Evolutionary conservation across 202 grass and related monocot genomes (phyloP).

Genomic region (Musa balbisiana): DNA sequence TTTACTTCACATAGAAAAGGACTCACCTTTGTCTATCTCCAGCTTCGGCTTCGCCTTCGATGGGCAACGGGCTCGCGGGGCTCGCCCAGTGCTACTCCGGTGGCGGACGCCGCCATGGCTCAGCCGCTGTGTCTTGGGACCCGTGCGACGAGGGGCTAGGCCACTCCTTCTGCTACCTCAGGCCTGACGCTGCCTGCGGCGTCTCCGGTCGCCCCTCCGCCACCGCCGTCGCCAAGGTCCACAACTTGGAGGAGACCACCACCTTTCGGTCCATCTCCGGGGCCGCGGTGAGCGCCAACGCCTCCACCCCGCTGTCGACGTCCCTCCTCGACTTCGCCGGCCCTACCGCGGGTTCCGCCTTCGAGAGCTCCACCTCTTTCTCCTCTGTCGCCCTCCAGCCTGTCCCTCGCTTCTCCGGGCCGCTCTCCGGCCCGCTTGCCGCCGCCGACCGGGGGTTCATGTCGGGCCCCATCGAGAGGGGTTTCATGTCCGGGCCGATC

Average conservation of each 20-base stretch:
- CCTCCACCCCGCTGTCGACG: constrained; percentile 31
- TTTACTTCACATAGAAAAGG: neutral
- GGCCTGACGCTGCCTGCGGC: constrained; percentile 1
- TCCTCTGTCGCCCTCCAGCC: constrained; percentile 42
- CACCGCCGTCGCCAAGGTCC: neutral
- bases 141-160: constrained; percentile 44
- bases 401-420: constrained; percentile 18
- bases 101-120: constrained; percentile 3
- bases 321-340: constrained; percentile 16
- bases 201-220: neutral
- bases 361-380: constrained; percentile 83
- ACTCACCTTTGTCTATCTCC: too few relatives aligned
- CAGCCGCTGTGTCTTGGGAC: constrained; percentile 32
- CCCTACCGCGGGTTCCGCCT: constrained; percentile 24
- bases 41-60: neutral
- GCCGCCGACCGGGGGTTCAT: neutral
- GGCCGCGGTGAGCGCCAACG: constrained; percentile 62
- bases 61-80: constrained; percentile 72
- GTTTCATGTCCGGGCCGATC: constrained; percentile 24
- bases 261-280: constrained; percentile 53
- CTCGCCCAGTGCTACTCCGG: constrained; percentile 49
- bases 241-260: neutral
- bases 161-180: constrained; percentile 60
- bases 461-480: neutral
- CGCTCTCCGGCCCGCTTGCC: neutral